These are phyloP conservation scores for Colletotrichum noveboracense DNA, from an alignment of 2,329 filamentous ascomycete species.

Conservation along the genomic window DNA sequence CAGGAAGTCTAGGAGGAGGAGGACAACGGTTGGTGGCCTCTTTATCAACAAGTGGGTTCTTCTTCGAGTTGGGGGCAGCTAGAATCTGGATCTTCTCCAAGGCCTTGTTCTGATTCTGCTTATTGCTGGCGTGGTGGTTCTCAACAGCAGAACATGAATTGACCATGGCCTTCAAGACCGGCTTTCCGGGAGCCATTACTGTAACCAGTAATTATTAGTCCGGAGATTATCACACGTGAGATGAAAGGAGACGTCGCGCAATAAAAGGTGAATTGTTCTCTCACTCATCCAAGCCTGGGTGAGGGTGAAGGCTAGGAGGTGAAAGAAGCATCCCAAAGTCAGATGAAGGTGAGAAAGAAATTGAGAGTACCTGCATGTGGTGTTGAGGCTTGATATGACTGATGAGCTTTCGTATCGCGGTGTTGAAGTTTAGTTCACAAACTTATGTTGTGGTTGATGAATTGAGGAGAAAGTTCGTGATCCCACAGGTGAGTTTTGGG, in stretches of 20 bases:
- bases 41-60: not conserved
- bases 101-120: accelerated
- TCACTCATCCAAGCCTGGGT: not conserved
- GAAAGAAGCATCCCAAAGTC: not conserved
- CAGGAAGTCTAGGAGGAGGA: not conserved
- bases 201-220: not conserved
- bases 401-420: not conserved
- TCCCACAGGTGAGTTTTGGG: not conserved
- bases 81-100: not conserved
- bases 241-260: not conserved
- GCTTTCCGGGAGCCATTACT: not conserved
- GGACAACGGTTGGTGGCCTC: accelerated
- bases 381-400: not conserved
- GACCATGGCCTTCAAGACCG: not conserved
- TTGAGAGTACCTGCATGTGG: not conserved
- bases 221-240: not conserved
- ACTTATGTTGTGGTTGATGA: not conserved
- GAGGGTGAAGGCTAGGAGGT: not conserved
- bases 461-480: not conserved
- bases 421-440: not conserved
- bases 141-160: not conserved
- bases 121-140: not conserved
- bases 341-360: not conserved
- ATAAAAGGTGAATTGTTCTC: not conserved
- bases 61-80: accelerated